Base-by-base conservation (phyloP, 176 grass and related monocot genomes). In the Secale cereale region DNA sequence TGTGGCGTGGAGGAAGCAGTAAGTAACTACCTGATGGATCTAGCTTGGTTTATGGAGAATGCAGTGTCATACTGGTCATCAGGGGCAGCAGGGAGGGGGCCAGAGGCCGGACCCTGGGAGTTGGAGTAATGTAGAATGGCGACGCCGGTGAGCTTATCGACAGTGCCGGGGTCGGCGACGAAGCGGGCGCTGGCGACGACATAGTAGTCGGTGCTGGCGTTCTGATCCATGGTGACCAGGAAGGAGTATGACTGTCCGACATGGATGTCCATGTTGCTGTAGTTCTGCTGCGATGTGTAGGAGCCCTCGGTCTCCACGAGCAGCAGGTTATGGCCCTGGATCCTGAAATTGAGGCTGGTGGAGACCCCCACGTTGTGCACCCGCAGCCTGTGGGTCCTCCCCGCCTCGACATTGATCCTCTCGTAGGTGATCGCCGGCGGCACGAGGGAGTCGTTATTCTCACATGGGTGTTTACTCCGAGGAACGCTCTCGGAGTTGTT, bases 231-330 rank as follows among this genome's bases (percentile, higher is more conserved):
- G 35, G 88, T 98, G 75, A 95, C 91, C 39, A 95, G 76, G 88
- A 95, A 95, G 5, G 96, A 98, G 77, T 90, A 98, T 11, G 91
- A 98, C 59, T 98, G 93, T 13, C 93, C 91, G 2, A 98, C 96
- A 85, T 98, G 96, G 78, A 98, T 92, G 79, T 98, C 96, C 96
- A 98, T 82, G 87, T 92, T 94, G 79, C 83, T 92, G 80, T 95
- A 98, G 86, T 95, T 98, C 77, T 93, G 93, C 89, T 95, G 93
- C 13, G 87, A 89, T 14, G 96, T 98, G 87, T 98, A 98, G 37
- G 96, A 98, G 60, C 96, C 96, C 61, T 98, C 96, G 1, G 93
- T 91, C 80, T 98, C 96, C 5, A 95, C 96, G 9, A 98, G 87
- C 17, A 94, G 89, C 15, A 98, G 60, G 25, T 85, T 98, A 32